These are phyloP conservation scores for Cenococcum geophilum DNA, from an alignment of 495 filamentous ascomycete genomes.

Conservation along the genomic window DNA sequence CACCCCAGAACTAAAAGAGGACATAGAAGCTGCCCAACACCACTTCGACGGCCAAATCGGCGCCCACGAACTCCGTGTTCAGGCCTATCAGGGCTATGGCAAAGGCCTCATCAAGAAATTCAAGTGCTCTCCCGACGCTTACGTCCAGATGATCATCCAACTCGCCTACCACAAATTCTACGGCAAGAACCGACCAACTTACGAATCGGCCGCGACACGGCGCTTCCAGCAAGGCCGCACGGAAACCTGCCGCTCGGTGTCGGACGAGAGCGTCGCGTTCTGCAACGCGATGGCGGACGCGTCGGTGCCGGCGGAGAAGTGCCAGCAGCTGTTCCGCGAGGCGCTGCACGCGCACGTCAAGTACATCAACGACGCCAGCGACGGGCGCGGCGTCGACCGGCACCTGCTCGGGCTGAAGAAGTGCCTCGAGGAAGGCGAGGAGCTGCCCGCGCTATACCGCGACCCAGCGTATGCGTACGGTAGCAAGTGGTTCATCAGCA, in stretches of 20 bases:
- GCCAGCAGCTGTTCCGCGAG: constrained; percentile 68
- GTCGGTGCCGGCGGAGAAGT: constrained; percentile 52
- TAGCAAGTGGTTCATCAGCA: constrained; percentile 81
- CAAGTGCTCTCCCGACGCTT: constrained; percentile 96
- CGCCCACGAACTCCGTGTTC: constrained; percentile 84
- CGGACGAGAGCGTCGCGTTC: constrained; percentile 86
- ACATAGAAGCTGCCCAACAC: constrained; percentile 67
- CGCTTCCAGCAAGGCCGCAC: constrained; percentile 95
- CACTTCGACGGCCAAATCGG: constrained; percentile 76
- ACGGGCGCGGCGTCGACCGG: constrained; percentile 90
- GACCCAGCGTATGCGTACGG: constrained; percentile 85
- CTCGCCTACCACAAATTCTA: constrained; percentile 99
- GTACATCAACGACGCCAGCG: constrained; percentile 82
- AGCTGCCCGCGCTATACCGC: constrained; percentile 72
- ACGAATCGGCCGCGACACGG: constrained; percentile 91
- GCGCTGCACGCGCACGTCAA: constrained; percentile 77
- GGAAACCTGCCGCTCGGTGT: constrained; percentile 89
- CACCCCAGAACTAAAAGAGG: constrained; percentile 59
- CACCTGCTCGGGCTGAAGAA: constrained; percentile 98
- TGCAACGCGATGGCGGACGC: constrained; percentile 77
- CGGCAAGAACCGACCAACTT: constrained; percentile 94
- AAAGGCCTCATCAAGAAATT: constrained; percentile 99
- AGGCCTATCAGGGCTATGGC: constrained; percentile 94
- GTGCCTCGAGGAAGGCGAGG: constrained; percentile 72
- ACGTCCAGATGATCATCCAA: constrained; percentile 98